Conservation (phyloP, 306 rosid species). For the Acacia confusa region DNA sequence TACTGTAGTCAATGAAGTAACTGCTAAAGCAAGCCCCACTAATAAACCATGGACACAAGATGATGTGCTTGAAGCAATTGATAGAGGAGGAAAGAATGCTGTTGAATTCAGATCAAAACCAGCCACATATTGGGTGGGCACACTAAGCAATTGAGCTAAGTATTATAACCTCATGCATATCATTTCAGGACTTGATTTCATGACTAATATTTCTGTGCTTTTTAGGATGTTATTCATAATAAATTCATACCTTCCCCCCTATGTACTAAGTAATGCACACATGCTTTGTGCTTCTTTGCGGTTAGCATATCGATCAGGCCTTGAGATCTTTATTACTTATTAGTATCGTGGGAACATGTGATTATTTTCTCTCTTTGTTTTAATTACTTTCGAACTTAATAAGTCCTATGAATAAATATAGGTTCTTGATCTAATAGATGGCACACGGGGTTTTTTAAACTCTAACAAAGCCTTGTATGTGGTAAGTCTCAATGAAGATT, state of each 20-base stretch:
- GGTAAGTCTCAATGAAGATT: slow-evolving; percentile 34
- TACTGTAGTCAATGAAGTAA: slow-evolving; percentile 56
- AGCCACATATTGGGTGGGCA: slow-evolving; percentile 91
- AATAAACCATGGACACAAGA: slow-evolving; percentile 50
- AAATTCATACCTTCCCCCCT: background rate
- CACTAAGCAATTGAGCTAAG: background rate
- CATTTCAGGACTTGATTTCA: background rate
- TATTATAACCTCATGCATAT: background rate
- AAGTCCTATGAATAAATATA: slow-evolving; percentile 42
- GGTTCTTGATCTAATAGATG: slow-evolving; percentile 94
- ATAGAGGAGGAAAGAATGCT: slow-evolving; percentile 81
- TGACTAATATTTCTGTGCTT: slow-evolving; percentile 17
- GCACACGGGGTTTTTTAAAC: slow-evolving; percentile 76
- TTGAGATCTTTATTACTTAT: background rate
- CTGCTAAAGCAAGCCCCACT: slow-evolving; percentile 40
- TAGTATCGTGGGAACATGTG: slow-evolving; percentile 6
- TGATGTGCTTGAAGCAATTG: slow-evolving; percentile 75
- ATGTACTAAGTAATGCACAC: background rate
- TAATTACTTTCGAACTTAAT: slow-evolving; percentile 20
- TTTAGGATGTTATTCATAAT: slow-evolving; percentile 7
- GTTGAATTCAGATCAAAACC: slow-evolving; percentile 60
- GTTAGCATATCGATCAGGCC: slow-evolving; percentile 8
- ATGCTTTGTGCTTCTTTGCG: background rate
- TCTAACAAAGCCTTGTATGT: slow-evolving; percentile 52
- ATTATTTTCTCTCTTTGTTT: slow-evolving; percentile 25